Base-by-base conservation (phyloP, 2,329 filamentous ascomycete species). In the Aspergillus japonicus region DNA sequence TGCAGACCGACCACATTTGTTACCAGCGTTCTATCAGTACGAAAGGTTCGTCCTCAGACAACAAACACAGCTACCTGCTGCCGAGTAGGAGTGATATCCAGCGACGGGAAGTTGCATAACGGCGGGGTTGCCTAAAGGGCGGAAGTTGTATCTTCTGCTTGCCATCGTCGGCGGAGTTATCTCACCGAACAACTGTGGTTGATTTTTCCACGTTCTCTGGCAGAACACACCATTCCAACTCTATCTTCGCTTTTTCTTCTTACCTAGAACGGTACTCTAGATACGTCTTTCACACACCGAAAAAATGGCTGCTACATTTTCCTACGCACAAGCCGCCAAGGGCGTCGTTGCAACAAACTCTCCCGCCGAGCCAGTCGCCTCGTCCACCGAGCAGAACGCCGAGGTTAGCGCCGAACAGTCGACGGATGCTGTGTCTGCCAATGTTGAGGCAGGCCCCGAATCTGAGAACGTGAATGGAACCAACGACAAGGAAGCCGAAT, bases 291-390 rank as follows among this genome's bases (percentile, higher is more conserved):
- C 42, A 54, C 39, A 60, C 50, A 50, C 61, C 47, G 63, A 44
- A 55, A 62, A 63, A 62, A 82, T 83, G 81, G 75, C 75, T 64
- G 71, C 78, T 62, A 82, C 86, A 35, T 96, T 97, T 75, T 97
- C 94, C 61, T 98, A 98, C 78, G 94, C 94, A 70, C 92, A 96
- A 83, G 94, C 94, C 73, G 94, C 94, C 61, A 95, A 95, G 77
- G 92, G 93, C 71, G 85, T 89, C 69, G 80, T 85, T 58, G 72
- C 82, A 54, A 76, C 80, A 61, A 69, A 78, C 58, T 73, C 76
- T 50, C 71, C 78, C 29, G 78, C 76, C 55, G 72, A 68, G 53
- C 62, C 67, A 57, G 64, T 69, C 21, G 64, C 70, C 47, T 71
- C 72, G 52, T 61, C 67, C 21, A 71, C 73, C 48, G 72, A 75